Evolutionary conservation across 2,329 filamentous ascomycete species (phyloP).

Genomic region (Diplodia mutila): DNA sequence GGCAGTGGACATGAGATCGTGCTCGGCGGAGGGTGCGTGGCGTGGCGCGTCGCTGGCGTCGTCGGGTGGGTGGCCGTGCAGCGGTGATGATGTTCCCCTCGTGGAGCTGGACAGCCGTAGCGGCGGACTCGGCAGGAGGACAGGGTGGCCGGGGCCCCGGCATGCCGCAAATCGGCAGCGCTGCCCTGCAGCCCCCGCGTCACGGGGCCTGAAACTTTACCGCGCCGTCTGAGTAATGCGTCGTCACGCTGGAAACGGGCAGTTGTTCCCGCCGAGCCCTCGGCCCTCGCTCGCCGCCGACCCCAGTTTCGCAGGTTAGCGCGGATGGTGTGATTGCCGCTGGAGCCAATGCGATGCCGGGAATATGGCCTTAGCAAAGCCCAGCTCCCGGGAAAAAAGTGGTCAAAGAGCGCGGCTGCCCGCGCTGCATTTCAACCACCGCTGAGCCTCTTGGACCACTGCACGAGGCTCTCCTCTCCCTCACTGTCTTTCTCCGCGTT

Average conservation of each 20-base stretch:
- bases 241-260: conserved; percentile 7
- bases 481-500: conserved; percentile 30
- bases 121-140: background rate
- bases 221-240: conserved; percentile 10
- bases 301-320: conserved; percentile 19
- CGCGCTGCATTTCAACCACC: conserved; percentile 21
- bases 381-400: conserved; percentile 24
- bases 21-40: conserved; percentile 11
- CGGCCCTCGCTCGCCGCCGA: conserved; percentile 14
- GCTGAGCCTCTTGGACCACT: conserved; percentile 15
- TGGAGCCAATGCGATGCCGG: conserved; percentile 24
- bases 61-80: conserved; percentile 7
- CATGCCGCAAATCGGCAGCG: conserved; percentile 11
- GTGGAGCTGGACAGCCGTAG: background rate
- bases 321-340: conserved; percentile 25
- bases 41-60: conserved; percentile 1
- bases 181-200: background rate
- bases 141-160: background rate
- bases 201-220: conserved; percentile 7
- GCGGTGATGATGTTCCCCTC: background rate
- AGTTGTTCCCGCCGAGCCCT: conserved; percentile 15
- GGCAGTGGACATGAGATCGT: conserved; percentile 38
- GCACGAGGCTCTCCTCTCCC: conserved; percentile 18
- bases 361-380: conserved; percentile 23
- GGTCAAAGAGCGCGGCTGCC: conserved; percentile 23